These are phyloP conservation scores for Chaetomium strumarium DNA, from an alignment of 2,329 filamentous ascomycete genomes.

Conservation along the genomic window DNA sequence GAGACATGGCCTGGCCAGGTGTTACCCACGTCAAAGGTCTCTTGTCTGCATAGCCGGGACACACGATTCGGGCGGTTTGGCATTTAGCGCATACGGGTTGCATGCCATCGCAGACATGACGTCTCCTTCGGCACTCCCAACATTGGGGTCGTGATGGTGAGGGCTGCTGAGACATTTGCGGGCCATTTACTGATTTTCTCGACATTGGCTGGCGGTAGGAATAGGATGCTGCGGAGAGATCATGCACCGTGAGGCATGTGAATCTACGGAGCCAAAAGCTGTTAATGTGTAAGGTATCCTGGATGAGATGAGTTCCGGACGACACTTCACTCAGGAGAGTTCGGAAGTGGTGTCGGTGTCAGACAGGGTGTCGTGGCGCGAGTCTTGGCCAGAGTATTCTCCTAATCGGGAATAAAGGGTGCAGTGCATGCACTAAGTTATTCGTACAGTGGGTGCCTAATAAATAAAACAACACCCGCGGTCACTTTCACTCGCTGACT, in stretches of 20 bases:
- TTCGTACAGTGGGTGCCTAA: background rate
- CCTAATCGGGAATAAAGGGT: constrained; percentile 4
- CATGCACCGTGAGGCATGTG: too few relatives aligned
- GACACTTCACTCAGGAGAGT: too few relatives aligned
- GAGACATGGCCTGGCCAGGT: constrained; percentile 18
- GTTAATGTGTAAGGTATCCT: too few relatives aligned
- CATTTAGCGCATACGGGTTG: constrained; percentile 21
- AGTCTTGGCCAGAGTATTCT: constrained; percentile 7
- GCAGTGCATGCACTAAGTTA: too few relatives aligned
- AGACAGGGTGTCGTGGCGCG: background rate
- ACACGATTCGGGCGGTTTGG: constrained; percentile 16
- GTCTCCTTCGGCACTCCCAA: constrained; percentile 22
- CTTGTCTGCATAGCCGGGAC: constrained; percentile 22
- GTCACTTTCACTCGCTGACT: background rate
- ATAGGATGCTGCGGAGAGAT: too few relatives aligned
- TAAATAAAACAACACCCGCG: background rate
- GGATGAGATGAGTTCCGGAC: too few relatives aligned
- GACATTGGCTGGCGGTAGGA: too few relatives aligned
- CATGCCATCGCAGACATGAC: constrained; percentile 18
- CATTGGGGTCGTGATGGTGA: constrained; percentile 6
- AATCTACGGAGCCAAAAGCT: too few relatives aligned
- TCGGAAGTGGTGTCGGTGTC: background rate
- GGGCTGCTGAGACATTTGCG: too few relatives aligned
- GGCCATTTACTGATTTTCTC: too few relatives aligned
- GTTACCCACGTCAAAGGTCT: constrained; percentile 22